phyloP scores from a whole-genome alignment of 2,329 filamentous ascomycete genomes.

The Sporothrix humicola region DNA sequence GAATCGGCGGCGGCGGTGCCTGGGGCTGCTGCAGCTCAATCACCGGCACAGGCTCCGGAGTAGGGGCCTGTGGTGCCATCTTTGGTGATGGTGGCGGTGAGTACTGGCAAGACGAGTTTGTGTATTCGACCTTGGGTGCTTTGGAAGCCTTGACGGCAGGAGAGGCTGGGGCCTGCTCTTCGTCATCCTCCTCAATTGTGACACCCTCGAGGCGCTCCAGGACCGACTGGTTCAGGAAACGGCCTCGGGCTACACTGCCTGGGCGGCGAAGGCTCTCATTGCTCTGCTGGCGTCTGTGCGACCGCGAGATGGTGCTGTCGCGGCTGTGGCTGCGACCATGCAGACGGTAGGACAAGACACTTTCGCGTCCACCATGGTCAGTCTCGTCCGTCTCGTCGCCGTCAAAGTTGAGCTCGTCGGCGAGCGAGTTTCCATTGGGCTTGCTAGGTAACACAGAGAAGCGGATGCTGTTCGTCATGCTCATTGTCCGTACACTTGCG shows the following conservation, averaged over 20 bases:
- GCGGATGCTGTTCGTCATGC: conserved; percentile 72
- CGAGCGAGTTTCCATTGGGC: conserved; percentile 74
- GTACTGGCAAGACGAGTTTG: conserved; percentile 79
- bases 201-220: conserved; percentile 61
- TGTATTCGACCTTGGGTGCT: conserved; percentile 60
- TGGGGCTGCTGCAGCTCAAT: conserved; percentile 15
- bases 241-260: conserved; percentile 60
- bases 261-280: conserved; percentile 62
- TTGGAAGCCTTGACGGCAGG: conserved; percentile 7
- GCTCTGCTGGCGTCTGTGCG: conserved; percentile 63
- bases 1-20: conserved; percentile 45
- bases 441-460: conserved; percentile 64
- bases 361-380: conserved; percentile 72
- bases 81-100: conserved; percentile 80
- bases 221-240: conserved; percentile 60
- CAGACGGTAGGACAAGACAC: conserved; percentile 58
- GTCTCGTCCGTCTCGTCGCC: conserved; percentile 76
- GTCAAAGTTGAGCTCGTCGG: conserved; percentile 88
- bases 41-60: neutral
- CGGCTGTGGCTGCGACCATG: conserved; percentile 63
- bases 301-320: conserved; percentile 58
- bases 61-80: conserved; percentile 44
- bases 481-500: conserved; percentile 75
- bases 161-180: conserved; percentile 38
- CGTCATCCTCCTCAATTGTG: conserved; percentile 58